Evolutionary conservation across 352 stramenopile genomes (phyloP).

Genomic region (Vaucheria bursata): DNA sequence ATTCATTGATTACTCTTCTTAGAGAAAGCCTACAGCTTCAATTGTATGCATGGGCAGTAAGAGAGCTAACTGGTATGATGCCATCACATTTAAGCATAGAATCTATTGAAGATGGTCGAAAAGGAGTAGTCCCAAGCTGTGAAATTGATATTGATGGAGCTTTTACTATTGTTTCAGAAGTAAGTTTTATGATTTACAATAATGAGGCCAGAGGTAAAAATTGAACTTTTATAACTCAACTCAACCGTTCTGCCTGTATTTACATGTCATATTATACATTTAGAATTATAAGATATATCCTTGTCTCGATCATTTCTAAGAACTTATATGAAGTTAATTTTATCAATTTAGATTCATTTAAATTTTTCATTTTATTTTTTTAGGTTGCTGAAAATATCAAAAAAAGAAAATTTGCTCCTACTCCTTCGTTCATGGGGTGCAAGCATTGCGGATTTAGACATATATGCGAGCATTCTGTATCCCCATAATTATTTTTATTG

Average conservation of each 20-base stretch:
- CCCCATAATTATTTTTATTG: no score
- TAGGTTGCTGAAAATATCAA: slow-evolving; percentile 25
- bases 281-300: no score
- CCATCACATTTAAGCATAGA: slow-evolving; percentile 34
- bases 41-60: slow-evolving; percentile 25
- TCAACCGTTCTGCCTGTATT: no score
- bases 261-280: no score
- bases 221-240: no score
- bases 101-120: slow-evolving; percentile 41
- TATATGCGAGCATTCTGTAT: slow-evolving; percentile 33
- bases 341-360: no score
- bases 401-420: slow-evolving; percentile 16
- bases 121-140: slow-evolving; percentile 12
- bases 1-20: no score
- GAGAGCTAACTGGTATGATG: slow-evolving; percentile 16
- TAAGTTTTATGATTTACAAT: no score
- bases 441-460: slow-evolving; percentile 43
- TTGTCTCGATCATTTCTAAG: no score
- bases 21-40: slow-evolving; percentile 30
- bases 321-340: no score
- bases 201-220: no score
- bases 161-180: slow-evolving; percentile 16
- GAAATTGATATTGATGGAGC: background rate
- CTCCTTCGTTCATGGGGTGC: slow-evolving; percentile 32
- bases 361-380: no score